Evolutionary conservation across 73 alveolate species (phyloP).

Genomic region (Breviolum minutum): DNA sequence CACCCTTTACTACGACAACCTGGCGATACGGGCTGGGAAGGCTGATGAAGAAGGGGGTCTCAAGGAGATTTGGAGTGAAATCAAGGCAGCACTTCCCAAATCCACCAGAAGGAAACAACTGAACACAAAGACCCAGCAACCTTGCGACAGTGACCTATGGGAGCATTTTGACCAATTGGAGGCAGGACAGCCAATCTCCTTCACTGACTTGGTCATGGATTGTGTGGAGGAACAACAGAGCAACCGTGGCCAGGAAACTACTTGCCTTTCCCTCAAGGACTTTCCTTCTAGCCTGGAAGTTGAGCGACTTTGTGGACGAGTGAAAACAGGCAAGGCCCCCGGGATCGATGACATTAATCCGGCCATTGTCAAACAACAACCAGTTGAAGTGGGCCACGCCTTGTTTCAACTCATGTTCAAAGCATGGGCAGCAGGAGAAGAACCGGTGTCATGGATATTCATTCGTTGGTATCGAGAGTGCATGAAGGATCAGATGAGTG

Average conservation of each 20-base stretch:
- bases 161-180: background rate
- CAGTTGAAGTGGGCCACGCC: background rate
- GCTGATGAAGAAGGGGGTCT: background rate
- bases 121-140: background rate
- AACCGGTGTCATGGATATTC: background rate
- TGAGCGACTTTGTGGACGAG: background rate
- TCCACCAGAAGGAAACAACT: background rate
- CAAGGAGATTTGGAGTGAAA: background rate
- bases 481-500: too few relatives aligned
- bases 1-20: background rate
- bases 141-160: background rate
- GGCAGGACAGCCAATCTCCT: background rate
- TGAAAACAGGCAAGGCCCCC: background rate
- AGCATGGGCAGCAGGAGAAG: background rate
- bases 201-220: background rate
- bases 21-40: background rate
- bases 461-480: too few relatives aligned
- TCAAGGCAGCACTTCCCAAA: background rate
- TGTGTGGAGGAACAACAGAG: background rate
- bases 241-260: background rate
- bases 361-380: background rate
- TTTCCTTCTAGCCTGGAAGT: background rate
- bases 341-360: background rate
- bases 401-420: too few relatives aligned
- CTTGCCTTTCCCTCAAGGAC: background rate